These are phyloP conservation scores for Paragyromitra xinjiangensis DNA, from an alignment of 495 filamentous ascomycete genomes.

Conservation along the genomic window DNA sequence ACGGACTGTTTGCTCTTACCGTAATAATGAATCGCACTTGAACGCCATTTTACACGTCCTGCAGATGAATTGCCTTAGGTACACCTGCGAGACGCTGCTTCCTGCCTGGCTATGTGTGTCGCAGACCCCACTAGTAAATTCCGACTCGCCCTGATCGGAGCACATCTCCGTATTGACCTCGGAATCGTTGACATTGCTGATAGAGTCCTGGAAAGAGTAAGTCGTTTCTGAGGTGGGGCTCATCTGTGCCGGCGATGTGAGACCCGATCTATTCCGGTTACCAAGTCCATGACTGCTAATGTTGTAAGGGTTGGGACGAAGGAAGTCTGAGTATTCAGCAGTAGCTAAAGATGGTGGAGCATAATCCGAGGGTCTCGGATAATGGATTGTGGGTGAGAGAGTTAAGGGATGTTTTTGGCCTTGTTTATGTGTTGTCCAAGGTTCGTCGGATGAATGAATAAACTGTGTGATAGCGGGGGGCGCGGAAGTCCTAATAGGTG, in stretches of 20 bases:
- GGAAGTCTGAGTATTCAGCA: conserved; percentile 11
- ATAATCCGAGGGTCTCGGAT: conserved; percentile 20
- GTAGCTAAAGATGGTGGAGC: not conserved
- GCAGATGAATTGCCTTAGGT: conserved; percentile 46
- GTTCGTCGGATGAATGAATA: conserved; percentile 23
- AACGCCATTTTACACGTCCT: conserved; percentile 43
- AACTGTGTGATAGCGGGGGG: conserved; percentile 21
- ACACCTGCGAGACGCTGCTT: conserved; percentile 42
- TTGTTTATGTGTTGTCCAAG: conserved; percentile 36
- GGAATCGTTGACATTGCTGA: conserved; percentile 44
- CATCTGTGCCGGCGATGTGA: conserved; percentile 24
- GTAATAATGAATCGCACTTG: conserved; percentile 56
- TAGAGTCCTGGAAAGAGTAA: conserved; percentile 18
- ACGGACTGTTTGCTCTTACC: conserved; percentile 49
- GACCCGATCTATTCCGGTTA: conserved; percentile 29
- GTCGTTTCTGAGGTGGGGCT: conserved; percentile 45
- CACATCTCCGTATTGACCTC: conserved; percentile 39
- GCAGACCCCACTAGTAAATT: conserved; percentile 44
- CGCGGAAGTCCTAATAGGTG: conserved; percentile 18
- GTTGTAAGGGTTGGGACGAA: not conserved
- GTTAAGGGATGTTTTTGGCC: conserved; percentile 21
- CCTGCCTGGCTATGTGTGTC: conserved; percentile 49
- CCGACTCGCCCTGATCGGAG: conserved; percentile 45
- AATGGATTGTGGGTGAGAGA: conserved; percentile 11
- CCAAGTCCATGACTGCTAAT: not conserved